Evolutionary conservation across 2,329 filamentous ascomycete genomes (phyloP).

Genomic region (Cladorrhinum sp.): DNA sequence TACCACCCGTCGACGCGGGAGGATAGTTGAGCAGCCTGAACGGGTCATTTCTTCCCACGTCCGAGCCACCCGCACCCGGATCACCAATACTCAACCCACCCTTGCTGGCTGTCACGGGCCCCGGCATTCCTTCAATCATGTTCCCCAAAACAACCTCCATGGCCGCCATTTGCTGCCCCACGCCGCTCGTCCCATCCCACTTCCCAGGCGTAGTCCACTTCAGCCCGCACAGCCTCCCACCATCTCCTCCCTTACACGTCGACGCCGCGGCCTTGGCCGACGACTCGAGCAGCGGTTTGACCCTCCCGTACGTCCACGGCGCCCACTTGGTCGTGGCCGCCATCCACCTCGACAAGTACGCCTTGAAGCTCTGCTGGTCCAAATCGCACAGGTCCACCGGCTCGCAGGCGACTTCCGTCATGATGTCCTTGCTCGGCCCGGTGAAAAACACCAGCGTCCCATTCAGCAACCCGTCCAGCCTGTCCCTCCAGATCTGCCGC

Average conservation of each 20-base stretch:
- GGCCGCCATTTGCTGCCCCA: slow-evolving; percentile 69
- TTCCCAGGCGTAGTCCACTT: slow-evolving; percentile 53
- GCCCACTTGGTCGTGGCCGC: slow-evolving; percentile 62
- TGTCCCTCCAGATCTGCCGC: slow-evolving; percentile 51
- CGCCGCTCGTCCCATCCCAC: slow-evolving; percentile 59
- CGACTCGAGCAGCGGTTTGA: slow-evolving; percentile 52
- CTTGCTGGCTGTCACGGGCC: slow-evolving; percentile 46
- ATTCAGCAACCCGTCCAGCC: slow-evolving; percentile 55
- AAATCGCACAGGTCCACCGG: slow-evolving; percentile 57
- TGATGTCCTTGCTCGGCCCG: slow-evolving; percentile 50
- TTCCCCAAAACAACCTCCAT: slow-evolving; percentile 63
- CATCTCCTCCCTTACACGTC: slow-evolving; percentile 56
- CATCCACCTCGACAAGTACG: slow-evolving; percentile 60
- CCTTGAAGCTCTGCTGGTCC: slow-evolving; percentile 63
- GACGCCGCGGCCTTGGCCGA: slow-evolving; percentile 56
- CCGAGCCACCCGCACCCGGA: slow-evolving; percentile 36
- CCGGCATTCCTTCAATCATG: slow-evolving; percentile 45
- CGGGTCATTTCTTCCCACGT: slow-evolving; percentile 40
- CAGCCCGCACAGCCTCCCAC: slow-evolving; percentile 57
- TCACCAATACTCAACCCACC: slow-evolving; percentile 56
- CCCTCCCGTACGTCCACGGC: slow-evolving; percentile 51
- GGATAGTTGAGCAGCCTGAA: slow-evolving; percentile 27
- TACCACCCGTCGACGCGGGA: slow-evolving; percentile 57
- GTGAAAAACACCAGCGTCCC: slow-evolving; percentile 52
- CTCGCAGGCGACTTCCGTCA: slow-evolving; percentile 66